Evolutionary conservation across 2,329 filamentous ascomycete genomes (phyloP).

Genomic region (Claviceps sp.): DNA sequence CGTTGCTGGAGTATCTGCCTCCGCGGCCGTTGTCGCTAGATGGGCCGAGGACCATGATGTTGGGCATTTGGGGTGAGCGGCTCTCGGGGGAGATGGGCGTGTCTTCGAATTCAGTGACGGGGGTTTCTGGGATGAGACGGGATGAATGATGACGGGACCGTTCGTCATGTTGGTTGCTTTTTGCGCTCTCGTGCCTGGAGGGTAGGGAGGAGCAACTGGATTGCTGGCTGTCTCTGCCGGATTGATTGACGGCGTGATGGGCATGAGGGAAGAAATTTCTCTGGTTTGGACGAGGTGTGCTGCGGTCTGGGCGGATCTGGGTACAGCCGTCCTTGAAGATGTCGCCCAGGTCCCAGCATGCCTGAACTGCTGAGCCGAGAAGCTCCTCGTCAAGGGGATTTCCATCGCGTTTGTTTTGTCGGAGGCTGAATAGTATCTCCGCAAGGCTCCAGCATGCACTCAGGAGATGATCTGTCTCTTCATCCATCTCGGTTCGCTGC

Average conservation of each 20-base stretch:
- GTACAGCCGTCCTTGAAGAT: conserved; percentile 89
- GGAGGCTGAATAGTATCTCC: conserved; percentile 84
- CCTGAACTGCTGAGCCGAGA: conserved; percentile 75
- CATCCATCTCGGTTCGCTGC: conserved; percentile 62
- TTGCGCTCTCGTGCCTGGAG: conserved; percentile 41
- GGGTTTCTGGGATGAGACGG: conserved; percentile 62
- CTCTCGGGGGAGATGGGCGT: conserved; percentile 72
- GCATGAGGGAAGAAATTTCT: conserved; percentile 47
- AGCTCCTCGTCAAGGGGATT: conserved; percentile 69
- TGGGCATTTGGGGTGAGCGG: conserved; percentile 61
- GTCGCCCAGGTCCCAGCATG: conserved; percentile 90
- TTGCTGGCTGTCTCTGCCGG: conserved; percentile 33
- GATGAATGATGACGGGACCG: conserved; percentile 28
- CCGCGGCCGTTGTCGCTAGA: conserved; percentile 43
- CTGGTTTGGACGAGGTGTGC: conserved; percentile 72
- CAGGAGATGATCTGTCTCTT: conserved; percentile 74
- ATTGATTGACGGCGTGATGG: conserved; percentile 34
- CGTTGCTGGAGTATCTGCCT: conserved; percentile 69
- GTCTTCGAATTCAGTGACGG: conserved; percentile 91
- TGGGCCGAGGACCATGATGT: conserved; percentile 77
- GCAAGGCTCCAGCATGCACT: conserved; percentile 81
- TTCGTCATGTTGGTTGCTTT: conserved; percentile 32
- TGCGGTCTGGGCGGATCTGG: conserved; percentile 71
- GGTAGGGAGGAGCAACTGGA: conserved; percentile 37
- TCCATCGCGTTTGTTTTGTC: conserved; percentile 66